Evolutionary conservation across 177 flowering plant species (phyloP).

Genomic region (Vitis hybrid): DNA sequence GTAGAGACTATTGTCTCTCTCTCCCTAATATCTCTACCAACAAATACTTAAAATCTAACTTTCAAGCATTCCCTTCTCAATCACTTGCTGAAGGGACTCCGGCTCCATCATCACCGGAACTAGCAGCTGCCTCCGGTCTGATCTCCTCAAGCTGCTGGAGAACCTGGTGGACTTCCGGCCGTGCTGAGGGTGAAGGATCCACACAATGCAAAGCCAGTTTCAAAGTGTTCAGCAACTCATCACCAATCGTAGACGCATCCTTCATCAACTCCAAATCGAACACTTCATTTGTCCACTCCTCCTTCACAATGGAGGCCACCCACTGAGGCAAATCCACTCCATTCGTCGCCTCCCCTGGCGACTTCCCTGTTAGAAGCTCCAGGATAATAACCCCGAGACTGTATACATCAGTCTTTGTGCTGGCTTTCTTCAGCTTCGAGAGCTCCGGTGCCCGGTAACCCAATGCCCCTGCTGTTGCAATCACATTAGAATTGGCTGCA

Average conservation of each 20-base stretch:
- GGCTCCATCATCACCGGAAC: constrained; percentile 38
- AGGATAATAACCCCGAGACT: constrained; percentile 68
- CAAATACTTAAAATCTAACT: too few relatives aligned
- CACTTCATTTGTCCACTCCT: constrained; percentile 72
- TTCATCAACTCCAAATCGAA: constrained; percentile 61
- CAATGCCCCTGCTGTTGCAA: constrained; percentile 58
- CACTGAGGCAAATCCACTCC: constrained; percentile 66
- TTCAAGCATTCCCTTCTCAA: background rate
- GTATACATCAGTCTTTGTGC: constrained; percentile 61
- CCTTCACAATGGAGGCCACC: constrained; percentile 70
- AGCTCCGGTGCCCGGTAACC: constrained; percentile 75
- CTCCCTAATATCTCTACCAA: background rate
- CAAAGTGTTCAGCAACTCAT: constrained; percentile 65
- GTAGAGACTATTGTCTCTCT: background rate
- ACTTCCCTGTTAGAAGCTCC: constrained; percentile 70
- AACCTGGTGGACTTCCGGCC: constrained; percentile 60
- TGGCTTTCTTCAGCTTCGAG: constrained; percentile 62
- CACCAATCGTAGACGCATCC: constrained; percentile 53
- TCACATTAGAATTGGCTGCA: constrained; percentile 54
- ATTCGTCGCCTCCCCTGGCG: constrained; percentile 54
- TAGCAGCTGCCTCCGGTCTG: constrained; percentile 31
- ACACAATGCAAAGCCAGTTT: constrained; percentile 77
- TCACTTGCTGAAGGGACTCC: constrained; percentile 29
- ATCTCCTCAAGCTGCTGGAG: constrained; percentile 67
- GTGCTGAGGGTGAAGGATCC: constrained; percentile 59